Base-by-base conservation (phyloP, 768 basidiomycete species). In the Trametes cingulata region DNA sequence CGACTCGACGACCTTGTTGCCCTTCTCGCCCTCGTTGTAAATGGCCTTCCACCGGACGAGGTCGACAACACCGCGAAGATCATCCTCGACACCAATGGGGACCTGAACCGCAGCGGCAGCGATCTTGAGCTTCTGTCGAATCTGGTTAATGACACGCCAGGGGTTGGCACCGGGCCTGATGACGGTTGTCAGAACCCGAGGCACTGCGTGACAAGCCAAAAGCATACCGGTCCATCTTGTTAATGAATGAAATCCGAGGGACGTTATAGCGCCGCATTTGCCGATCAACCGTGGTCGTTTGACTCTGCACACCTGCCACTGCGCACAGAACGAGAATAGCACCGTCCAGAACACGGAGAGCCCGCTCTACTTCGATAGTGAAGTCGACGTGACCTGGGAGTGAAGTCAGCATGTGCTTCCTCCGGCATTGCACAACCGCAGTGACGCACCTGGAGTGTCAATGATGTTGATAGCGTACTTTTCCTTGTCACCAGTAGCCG, bases 251-350 rank as follows among this genome's bases (percentile, higher is more conserved):
- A 60, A 99, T 83, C 43, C 97, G 84, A 58, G 97, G 97, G 58
- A 99, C 93, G 68, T 89, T 88, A 72, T 99, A 99, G 36, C 97
- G 86, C 62, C 92, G 83, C 97, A 99, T 99, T 80, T 99, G 97
- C 60, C 97, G 82, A 76, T 99, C 97, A 37, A 99, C 97, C 13
- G 97, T 99, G 20, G 94, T 98, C 2, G 97, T 99, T 84, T 99
- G 97, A 76, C 91, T 93, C 79, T 95, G 93, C 15, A 99, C 97
- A 64, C 97, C 97, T 54, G 94, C 90, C 43, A 99, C 97, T 20
- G 97, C 95, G 75, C 97, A 98, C 22, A 99, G 80, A 29, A 99
- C 97, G 69, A 99, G 74, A 47, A 98, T 89, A 52, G 97, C 97
- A 63, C 97, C 97, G 72, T 99, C 97, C 63, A 99, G 78, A 8